Percentiles rank a stretch among this genome's conserved stretches.
Evolutionary conservation across 2,329 filamentous ascomycete genomes (phyloP).

Genomic region (Septoria linicola): DNA sequence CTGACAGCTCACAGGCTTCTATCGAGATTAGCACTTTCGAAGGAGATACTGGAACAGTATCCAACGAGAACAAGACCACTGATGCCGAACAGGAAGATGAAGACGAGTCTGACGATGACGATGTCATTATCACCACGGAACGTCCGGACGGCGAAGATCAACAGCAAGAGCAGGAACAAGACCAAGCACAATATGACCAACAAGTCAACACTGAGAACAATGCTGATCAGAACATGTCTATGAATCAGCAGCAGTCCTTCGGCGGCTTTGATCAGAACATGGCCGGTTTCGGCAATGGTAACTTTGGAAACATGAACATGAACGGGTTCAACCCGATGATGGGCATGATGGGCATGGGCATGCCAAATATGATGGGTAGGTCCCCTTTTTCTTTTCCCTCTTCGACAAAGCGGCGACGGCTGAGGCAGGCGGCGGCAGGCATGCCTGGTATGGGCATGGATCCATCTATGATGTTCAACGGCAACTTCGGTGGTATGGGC

Average conservation of each 20-base stretch:
- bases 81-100: slow-evolving; percentile 27
- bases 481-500: slow-evolving; percentile 68
- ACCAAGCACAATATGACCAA: slow-evolving; percentile 21
- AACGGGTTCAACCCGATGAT: slow-evolving; percentile 71
- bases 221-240: slow-evolving; percentile 22
- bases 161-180: slow-evolving; percentile 20
- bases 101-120: slow-evolving; percentile 31
- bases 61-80: slow-evolving; percentile 3
- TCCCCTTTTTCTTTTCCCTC: slow-evolving; percentile 26
- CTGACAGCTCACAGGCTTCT: slow-evolving; percentile 3
- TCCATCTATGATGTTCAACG: slow-evolving; percentile 69
- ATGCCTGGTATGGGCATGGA: slow-evolving; percentile 87
- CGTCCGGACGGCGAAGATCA: slow-evolving; percentile 28
- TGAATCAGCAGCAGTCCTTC: slow-evolving; percentile 27
- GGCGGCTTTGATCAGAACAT: slow-evolving; percentile 29
- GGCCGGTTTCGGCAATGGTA: slow-evolving; percentile 25
- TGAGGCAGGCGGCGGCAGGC: slow-evolving; percentile 47
- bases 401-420: slow-evolving; percentile 29
- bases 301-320: slow-evolving; percentile 34
- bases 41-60: slow-evolving; percentile 11
- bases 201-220: slow-evolving; percentile 19
- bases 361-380: slow-evolving; percentile 77
- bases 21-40: slow-evolving; percentile 4
- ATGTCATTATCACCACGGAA: slow-evolving; percentile 36
- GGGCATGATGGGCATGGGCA: slow-evolving; percentile 53